Evolutionary conservation across 2,329 filamentous ascomycete genomes (phyloP), one percentile per base, ranked within the genome.

Genomic region (Botrytis deweyae): DNA sequence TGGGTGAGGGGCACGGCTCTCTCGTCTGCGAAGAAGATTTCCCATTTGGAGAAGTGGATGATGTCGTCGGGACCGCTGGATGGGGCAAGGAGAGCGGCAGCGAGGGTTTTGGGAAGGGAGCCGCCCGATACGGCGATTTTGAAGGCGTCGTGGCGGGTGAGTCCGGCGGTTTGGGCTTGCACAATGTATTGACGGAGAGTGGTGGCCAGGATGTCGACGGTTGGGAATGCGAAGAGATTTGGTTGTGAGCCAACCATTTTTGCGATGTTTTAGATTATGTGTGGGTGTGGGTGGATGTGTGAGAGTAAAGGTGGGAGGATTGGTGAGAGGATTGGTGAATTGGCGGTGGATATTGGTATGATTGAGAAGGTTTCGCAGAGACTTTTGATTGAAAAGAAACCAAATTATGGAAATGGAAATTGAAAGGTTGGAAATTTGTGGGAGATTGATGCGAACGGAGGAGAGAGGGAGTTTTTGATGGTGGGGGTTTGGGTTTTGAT

Each of bases 21-120:
- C 87, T 99, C 96, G 82, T 99, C 96, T 81, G 95, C 95, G 84
- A 98, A 98, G 88, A 98, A 99, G 81, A 99, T 93, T 81, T 98
- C 93, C 96, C 96, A 99, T 83, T 93, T 94, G 82, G 88, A 86
- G 84, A 97, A 97, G 79, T 92, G 87, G 78, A 95, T 84, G 6
- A 85, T 87, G 81, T 94, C 93, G 73, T 91, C 78, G 12, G 79
- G 74, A 61, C 84, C 81, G 16, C 83, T 85, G 36, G 83, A 81
- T 80, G 84, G 78, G 33, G 89, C 81, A 40, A 98, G 89, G 18
- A 98, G 89, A 16, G 94, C 94, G 82, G 93, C 90, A 64, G 94
- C 94, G 61, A 99, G 91, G 22, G 91, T 93, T 81, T 94, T 92
- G 73, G 96, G 96, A 64, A 99, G 89, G 25, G 95, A 98, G 79